Conservation (phyloP, 306 rosid species). For the Pyrus pyrifolia region DNA sequence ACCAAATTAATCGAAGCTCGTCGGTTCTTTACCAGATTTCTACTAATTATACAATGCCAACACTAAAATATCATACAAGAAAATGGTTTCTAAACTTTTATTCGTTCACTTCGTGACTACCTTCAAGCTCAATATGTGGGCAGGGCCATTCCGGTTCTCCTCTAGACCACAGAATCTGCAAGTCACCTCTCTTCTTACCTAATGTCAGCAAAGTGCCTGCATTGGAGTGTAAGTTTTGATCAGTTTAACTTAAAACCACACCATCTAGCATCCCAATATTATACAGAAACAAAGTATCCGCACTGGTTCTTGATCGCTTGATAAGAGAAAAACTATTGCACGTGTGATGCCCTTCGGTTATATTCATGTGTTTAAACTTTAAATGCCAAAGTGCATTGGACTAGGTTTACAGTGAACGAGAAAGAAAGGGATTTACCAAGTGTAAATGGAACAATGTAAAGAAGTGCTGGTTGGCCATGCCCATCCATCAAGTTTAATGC, state of each 20-base stretch:
- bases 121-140: constrained; percentile 57
- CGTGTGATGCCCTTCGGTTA: not conserved
- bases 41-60: too few species aligned
- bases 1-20: too few species aligned
- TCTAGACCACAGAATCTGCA: constrained; percentile 51
- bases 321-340: not conserved
- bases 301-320: not conserved
- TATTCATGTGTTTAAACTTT: not conserved
- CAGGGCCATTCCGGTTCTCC: constrained; percentile 82
- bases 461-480: constrained; percentile 95
- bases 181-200: constrained; percentile 76
- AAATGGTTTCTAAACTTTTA: constrained; percentile 25
- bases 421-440: constrained; percentile 44
- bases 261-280: not conserved
- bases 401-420: not conserved
- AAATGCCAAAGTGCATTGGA: not conserved
- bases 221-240: constrained; percentile 11
- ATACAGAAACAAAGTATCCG: not conserved
- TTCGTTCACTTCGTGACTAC: constrained; percentile 32
- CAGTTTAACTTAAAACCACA: not conserved
- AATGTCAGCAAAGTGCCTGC: constrained; percentile 72
- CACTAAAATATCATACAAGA: too few species aligned
- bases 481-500: constrained; percentile 98
- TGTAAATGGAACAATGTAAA: constrained; percentile 90
- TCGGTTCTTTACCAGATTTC: too few species aligned